Conservation (phyloP, 2,329 filamentous ascomycete species). For the Aspergillus brunneoviolaceus region DNA sequence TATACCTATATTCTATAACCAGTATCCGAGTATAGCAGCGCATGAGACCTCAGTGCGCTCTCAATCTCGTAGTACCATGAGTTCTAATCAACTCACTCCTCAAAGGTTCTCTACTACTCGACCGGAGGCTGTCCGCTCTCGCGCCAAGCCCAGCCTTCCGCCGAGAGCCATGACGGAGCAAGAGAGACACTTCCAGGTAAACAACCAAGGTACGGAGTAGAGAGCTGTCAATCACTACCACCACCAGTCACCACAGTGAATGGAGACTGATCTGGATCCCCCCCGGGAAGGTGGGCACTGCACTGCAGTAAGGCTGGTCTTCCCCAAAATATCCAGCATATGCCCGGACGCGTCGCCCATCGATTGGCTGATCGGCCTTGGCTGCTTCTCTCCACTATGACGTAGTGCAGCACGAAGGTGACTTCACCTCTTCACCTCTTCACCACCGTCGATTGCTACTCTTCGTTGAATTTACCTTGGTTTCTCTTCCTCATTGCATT, state of each 20-base stretch:
- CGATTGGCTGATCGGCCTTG: slow-evolving; percentile 8
- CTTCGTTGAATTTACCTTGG: not conserved
- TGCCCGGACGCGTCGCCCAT: not conserved
- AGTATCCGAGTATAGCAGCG: not conserved
- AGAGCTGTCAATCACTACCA: too few relatives aligned
- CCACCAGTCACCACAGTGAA: not conserved
- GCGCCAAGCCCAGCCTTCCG: not conserved
- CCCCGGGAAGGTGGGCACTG: not conserved
- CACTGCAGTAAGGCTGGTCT: not conserved
- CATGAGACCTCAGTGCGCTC: not conserved
- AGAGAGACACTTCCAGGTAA: not conserved
- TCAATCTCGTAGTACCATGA: not conserved
- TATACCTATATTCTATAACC: too few relatives aligned
- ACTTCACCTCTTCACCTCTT: not conserved
- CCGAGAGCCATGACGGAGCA: not conserved
- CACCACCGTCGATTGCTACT: not conserved
- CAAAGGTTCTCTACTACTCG: too few relatives aligned
- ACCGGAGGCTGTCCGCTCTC: not conserved
- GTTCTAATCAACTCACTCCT: too few relatives aligned
- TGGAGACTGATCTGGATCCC: not conserved
- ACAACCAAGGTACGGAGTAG: not conserved
- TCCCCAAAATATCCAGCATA: not conserved
- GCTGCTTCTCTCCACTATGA: slow-evolving; percentile 35
- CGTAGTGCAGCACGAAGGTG: slow-evolving; percentile 18
- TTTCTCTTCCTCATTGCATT: not conserved